A percentile compares a stretch with the other conserved stretches of the same genome.
Conservation (phyloP, 2,329 filamentous ascomycete genomes). For the Zasmidium angulare region DNA sequence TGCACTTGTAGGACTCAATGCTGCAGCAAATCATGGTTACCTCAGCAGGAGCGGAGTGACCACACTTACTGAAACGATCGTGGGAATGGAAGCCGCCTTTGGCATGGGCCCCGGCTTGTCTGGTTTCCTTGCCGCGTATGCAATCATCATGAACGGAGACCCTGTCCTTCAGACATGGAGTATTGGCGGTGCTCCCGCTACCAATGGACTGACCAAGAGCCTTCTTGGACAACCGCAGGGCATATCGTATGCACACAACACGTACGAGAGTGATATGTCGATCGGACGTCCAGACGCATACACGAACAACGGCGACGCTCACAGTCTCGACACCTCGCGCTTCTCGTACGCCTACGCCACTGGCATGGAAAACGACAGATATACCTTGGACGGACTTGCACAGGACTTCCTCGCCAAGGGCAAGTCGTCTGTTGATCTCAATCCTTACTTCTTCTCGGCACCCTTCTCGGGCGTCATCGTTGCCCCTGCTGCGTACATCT, state of each 20-base stretch:
- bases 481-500: conserved; percentile 28
- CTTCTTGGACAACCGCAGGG: conserved; percentile 27
- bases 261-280: conserved; percentile 35
- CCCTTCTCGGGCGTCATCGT: conserved; percentile 29
- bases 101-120: conserved; percentile 6
- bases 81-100: conserved; percentile 6
- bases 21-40: conserved; percentile 28
- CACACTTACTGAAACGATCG: conserved; percentile 4
- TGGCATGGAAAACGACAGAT: conserved; percentile 18
- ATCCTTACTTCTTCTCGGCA: conserved; percentile 35
- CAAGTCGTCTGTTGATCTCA: conserved; percentile 29
- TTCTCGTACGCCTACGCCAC: conserved; percentile 22
- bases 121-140: conserved; percentile 7
- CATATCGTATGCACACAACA: conserved; percentile 34
- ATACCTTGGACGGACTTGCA: conserved; percentile 22
- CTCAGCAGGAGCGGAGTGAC: conserved; percentile 5
- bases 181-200: conserved; percentile 29
- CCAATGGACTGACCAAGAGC: conserved; percentile 10
- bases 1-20: conserved; percentile 11
- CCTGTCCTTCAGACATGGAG: conserved; percentile 23
- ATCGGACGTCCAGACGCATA: conserved; percentile 26
- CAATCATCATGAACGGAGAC: conserved; percentile 21
- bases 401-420: conserved; percentile 15
- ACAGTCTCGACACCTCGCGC: conserved; percentile 22
- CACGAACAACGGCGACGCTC: conserved; percentile 24